phyloP scores from a whole-genome alignment of 371 early-diverging fungal species.

The Lichtheimia corymbifera region DNA sequence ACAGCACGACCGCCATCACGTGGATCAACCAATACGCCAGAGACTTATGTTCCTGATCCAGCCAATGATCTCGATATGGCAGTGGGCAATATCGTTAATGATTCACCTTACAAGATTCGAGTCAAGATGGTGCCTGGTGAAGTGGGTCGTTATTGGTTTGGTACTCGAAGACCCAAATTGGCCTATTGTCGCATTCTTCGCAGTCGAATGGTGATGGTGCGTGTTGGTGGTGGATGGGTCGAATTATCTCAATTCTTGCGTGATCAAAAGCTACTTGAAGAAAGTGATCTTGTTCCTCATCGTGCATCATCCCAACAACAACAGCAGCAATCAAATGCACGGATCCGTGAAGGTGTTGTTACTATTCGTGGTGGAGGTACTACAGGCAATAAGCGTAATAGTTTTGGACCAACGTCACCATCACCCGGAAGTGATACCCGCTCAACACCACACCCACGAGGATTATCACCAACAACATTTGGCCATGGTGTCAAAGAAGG shows the following conservation, averaged over 20 bases:
- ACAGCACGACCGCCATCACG: background rate
- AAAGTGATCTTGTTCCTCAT: conserved; percentile 49
- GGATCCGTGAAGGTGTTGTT: conserved; percentile 25
- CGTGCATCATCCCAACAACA: conserved; percentile 72
- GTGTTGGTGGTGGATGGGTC: conserved; percentile 82
- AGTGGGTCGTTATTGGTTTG: conserved; percentile 75
- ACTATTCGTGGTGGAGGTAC: conserved; percentile 21
- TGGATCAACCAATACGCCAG: conserved; percentile 9
- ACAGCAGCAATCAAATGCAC: conserved; percentile 77
- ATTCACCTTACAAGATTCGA: conserved; percentile 42
- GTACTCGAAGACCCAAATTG: conserved; percentile 67
- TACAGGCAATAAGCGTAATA: conserved; percentile 5
- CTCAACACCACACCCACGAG: conserved; percentile 42
- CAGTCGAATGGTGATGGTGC: conserved; percentile 76
- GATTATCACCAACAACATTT: conserved; percentile 28
- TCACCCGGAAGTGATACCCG: conserved; percentile 25
- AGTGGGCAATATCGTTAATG: conserved; percentile 71
- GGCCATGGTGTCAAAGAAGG: conserved; percentile 50
- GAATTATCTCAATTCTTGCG: conserved; percentile 62
- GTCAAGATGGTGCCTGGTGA: conserved; percentile 61
- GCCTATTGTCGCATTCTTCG: conserved; percentile 73
- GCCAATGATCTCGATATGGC: conserved; percentile 72
- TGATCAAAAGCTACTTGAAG: conserved; percentile 46
- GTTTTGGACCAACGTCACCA: conserved; percentile 8
- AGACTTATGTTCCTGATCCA: conserved; percentile 65